Evolutionary conservation across 257 asterid genomes (phyloP).

Genomic region (Plectranthus barbatus): DNA sequence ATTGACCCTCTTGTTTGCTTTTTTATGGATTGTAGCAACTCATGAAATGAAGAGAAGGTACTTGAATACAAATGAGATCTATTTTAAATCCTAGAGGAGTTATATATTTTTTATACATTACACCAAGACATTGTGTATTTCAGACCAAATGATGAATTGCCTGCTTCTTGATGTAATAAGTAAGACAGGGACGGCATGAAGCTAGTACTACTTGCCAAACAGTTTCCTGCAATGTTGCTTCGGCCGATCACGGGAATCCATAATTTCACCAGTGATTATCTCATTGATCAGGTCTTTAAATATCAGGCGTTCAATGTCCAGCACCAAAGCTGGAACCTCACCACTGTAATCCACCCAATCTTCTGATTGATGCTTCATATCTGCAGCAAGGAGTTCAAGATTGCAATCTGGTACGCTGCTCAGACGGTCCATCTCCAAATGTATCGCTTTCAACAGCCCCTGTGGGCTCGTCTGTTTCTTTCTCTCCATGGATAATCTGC

Average conservation of each 20-base stretch:
- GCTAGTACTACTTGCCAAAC: constrained; percentile 27
- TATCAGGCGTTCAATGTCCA: constrained; percentile 83
- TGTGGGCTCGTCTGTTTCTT: constrained; percentile 31
- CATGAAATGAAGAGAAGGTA: background rate
- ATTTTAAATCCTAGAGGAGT: constrained; percentile 15
- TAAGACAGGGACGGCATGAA: background rate
- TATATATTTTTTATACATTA: constrained; percentile 24
- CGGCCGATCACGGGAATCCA: constrained; percentile 26
- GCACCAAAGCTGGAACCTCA: constrained; percentile 61
- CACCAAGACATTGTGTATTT: constrained; percentile 1
- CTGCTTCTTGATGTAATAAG: constrained; percentile 10
- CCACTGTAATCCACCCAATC: constrained; percentile 49
- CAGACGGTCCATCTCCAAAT: constrained; percentile 48
- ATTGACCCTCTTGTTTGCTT: background rate
- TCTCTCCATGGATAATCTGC: constrained; percentile 22
- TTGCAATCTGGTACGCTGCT: constrained; percentile 32
- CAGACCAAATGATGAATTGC: constrained; percentile 6
- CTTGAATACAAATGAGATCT: constrained; percentile 6
- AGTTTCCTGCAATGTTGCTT: constrained; percentile 37
- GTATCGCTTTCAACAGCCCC: constrained; percentile 52
- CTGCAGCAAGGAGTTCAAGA: constrained; percentile 45
- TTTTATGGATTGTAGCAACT: constrained; percentile 7
- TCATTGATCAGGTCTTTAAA: constrained; percentile 81
- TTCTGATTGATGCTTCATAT: constrained; percentile 44
- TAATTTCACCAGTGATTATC: constrained; percentile 42